phyloP scores from a whole-genome alignment of 441 rosid genomes.

The Mallotus repandus region DNA sequence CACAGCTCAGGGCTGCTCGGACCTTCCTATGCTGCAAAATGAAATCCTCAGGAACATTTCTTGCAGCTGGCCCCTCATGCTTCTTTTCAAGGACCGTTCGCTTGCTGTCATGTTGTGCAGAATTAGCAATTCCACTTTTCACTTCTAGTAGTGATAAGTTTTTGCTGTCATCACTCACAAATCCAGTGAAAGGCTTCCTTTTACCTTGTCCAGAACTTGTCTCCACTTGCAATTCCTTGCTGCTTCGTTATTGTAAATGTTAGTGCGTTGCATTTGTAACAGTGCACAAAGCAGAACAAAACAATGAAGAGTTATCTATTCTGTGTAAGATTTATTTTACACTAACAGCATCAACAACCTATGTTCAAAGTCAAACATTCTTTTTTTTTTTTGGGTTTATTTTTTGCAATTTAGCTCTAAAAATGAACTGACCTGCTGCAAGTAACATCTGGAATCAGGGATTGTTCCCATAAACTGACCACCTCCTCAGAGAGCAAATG shows the following conservation, averaged over 20 bases:
- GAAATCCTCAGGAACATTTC: not conserved
- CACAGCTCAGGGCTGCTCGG: not conserved
- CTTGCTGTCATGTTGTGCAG: no score
- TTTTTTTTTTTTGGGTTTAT: no score
- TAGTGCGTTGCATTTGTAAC: not conserved
- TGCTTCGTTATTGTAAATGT: not conserved
- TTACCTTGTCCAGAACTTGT: not conserved
- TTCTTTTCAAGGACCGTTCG: not conserved
- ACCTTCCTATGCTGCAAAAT: not conserved
- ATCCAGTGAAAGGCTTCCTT: not conserved
- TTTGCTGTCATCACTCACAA: no score
- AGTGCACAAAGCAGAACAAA: not conserved
- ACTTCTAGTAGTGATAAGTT: not conserved
- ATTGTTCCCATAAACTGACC: not conserved
- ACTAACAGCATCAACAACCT: no score
- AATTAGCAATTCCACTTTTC: not conserved
- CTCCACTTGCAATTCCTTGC: not conserved
- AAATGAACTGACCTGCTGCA: slow-evolving; percentile 9
- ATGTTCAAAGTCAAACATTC: no score
- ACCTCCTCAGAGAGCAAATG: not conserved
- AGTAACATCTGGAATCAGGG: not conserved
- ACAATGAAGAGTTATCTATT: not conserved
- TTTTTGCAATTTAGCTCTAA: not conserved
- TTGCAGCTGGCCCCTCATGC: not conserved
- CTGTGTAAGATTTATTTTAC: not conserved